phyloP scores from a whole-genome alignment of 805 yeast species.

The Kodamaea sagamina region DNA sequence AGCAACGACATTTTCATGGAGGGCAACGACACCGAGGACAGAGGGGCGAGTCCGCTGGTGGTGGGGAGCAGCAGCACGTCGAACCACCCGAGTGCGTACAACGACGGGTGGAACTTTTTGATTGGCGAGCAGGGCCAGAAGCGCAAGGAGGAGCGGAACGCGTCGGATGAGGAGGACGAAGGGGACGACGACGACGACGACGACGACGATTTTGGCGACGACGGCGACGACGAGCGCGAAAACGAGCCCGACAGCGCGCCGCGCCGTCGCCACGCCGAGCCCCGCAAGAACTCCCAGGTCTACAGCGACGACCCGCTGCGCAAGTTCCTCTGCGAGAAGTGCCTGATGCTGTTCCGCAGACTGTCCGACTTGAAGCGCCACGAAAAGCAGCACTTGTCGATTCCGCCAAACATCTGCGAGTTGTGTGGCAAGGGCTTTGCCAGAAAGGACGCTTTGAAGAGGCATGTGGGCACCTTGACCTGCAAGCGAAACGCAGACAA shows the following conservation, averaged over 20 bases:
- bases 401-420: conserved; percentile 74
- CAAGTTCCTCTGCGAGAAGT: conserved; percentile 58
- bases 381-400: conserved; percentile 69
- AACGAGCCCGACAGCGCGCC: conserved; percentile 4
- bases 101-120: conserved; percentile 37
- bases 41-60: conserved; percentile 14
- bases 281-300: conserved; percentile 8
- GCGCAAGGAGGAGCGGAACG: conserved; percentile 14
- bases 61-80: conserved; percentile 11
- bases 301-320: conserved; percentile 22
- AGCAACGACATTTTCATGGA: conserved; percentile 41
- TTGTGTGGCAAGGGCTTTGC: conserved; percentile 83
- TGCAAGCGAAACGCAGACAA: conserved; percentile 72
- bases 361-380: conserved; percentile 73
- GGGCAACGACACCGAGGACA: conserved; percentile 5
- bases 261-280: conserved; percentile 6
- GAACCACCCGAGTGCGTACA: conserved; percentile 21
- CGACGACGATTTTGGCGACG: conserved; percentile 8
- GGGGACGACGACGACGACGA: conserved; percentile 10
- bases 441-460: conserved; percentile 75
- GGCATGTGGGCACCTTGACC: conserved; percentile 74
- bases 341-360: conserved; percentile 64
- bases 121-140: conserved; percentile 26
- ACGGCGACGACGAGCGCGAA: conserved; percentile 12
- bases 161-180: conserved; percentile 11